These are phyloP conservation scores for Aspergillus japonicus DNA, from an alignment of 2,329 filamentous ascomycete genomes.

Conservation along the genomic window DNA sequence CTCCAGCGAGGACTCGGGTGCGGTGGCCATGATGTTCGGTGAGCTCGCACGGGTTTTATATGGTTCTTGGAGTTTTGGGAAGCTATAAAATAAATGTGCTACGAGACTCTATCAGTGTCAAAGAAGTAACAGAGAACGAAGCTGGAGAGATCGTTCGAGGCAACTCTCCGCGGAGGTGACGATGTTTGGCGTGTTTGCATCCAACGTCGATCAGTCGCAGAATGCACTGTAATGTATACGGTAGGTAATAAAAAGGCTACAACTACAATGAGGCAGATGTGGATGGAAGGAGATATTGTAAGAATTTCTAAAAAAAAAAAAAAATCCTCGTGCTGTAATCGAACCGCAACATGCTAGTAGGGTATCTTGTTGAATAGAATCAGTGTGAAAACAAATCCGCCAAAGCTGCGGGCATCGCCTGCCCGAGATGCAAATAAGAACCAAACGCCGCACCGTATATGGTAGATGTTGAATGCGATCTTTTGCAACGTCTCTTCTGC, in stretches of 20 bases:
- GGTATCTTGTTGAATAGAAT: slow-evolving; percentile 2
- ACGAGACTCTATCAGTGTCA: background rate
- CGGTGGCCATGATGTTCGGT: slow-evolving; percentile 30
- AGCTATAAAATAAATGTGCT: background rate
- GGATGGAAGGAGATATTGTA: background rate
- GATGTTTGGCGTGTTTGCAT: slow-evolving; percentile 34
- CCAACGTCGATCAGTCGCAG: background rate
- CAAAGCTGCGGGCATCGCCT: background rate
- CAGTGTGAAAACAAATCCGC: background rate
- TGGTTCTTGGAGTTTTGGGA: background rate
- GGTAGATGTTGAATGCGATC: slow-evolving; percentile 35
- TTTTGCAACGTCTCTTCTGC: background rate
- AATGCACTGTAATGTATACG: no score
- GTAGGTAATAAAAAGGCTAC: background rate
- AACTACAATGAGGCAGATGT: background rate
- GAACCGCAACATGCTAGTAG: background rate
- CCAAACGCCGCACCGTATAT: slow-evolving; percentile 13
- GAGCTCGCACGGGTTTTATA: background rate
- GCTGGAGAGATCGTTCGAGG: background rate
- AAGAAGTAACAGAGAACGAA: slow-evolving; percentile 1
- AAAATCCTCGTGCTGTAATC: background rate
- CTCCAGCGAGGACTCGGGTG: slow-evolving; percentile 41
- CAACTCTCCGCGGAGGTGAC: slow-evolving; percentile 14
- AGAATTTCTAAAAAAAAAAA: background rate
- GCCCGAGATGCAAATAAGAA: background rate